phyloP scores from a whole-genome alignment of 768 basidiomycete genomes.

The Serendipita indica region DNA sequence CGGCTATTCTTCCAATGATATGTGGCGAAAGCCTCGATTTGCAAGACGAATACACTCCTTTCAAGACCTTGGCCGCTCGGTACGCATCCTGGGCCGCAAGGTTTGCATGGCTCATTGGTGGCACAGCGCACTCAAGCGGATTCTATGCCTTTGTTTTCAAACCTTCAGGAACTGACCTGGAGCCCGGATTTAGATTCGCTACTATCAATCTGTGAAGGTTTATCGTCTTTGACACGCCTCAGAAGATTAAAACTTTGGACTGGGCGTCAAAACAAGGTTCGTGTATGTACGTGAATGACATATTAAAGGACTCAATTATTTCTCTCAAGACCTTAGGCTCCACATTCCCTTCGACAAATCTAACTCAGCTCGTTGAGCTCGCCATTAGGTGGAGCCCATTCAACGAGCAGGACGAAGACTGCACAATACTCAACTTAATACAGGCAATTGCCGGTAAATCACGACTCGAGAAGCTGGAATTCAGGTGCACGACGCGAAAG shows the following conservation, averaged over 20 bases:
- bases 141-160: too few species aligned
- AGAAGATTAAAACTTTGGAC: background rate
- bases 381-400: background rate
- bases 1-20: too few species aligned
- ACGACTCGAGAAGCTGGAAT: background rate
- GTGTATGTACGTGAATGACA: background rate
- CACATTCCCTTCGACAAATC: background rate
- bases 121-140: too few species aligned
- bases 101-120: too few species aligned
- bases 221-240: too few species aligned
- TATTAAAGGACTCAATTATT: background rate
- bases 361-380: background rate
- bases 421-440: background rate
- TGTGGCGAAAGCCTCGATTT: too few species aligned
- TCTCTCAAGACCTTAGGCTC: background rate
- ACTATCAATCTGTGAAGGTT: too few species aligned
- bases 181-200: too few species aligned
- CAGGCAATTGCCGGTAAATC: background rate
- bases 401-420: background rate
- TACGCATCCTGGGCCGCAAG: too few species aligned
- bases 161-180: too few species aligned
- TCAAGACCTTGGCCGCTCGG: too few species aligned
- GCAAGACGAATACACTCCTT: too few species aligned
- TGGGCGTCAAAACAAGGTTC: background rate
- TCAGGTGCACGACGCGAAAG: background rate